phyloP scores from a whole-genome alignment of 2,329 filamentous ascomycete species.

The Fusarium albosuccineum region DNA sequence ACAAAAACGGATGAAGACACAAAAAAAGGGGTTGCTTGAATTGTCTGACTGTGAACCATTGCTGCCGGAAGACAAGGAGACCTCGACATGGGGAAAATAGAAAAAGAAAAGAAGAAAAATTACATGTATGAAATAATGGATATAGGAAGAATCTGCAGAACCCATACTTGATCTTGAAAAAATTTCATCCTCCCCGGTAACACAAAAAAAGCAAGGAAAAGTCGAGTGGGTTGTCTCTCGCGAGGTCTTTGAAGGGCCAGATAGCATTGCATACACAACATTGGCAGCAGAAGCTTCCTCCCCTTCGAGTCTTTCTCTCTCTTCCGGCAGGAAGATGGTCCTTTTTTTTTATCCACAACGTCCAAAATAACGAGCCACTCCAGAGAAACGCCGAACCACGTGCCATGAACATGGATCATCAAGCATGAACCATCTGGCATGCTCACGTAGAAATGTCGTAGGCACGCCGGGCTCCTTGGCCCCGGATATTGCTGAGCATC shows the following conservation, averaged over 20 bases:
- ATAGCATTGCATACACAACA: slow-evolving; percentile 34
- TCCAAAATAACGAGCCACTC: slow-evolving; percentile 42
- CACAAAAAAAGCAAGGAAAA: slow-evolving; percentile 41
- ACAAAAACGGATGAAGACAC: slow-evolving; percentile 21
- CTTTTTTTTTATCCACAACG: slow-evolving; percentile 45
- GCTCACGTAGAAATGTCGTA: slow-evolving; percentile 34
- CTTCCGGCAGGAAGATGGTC: slow-evolving; percentile 39
- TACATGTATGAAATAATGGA: slow-evolving; percentile 49
- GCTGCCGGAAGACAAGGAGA: slow-evolving; percentile 45
- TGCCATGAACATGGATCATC: slow-evolving; percentile 44
- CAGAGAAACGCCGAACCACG: slow-evolving; percentile 43
- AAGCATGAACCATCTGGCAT: slow-evolving; percentile 40
- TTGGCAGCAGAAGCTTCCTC: slow-evolving; percentile 32
- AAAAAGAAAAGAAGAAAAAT: slow-evolving; percentile 41
- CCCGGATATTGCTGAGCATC: slow-evolving; percentile 37
- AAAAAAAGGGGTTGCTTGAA: slow-evolving; percentile 43
- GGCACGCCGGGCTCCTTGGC: slow-evolving; percentile 31
- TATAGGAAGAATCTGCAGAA: slow-evolving; percentile 46
- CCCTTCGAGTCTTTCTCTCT: slow-evolving; percentile 40
- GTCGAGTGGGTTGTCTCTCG: slow-evolving; percentile 42
- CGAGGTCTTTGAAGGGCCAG: slow-evolving; percentile 39
- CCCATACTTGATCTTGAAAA: slow-evolving; percentile 46
- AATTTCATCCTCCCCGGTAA: slow-evolving; percentile 43
- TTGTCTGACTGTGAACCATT: slow-evolving; percentile 47
- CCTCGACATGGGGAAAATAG: slow-evolving; percentile 39